These are phyloP conservation scores for Sporothrix protearum DNA, from an alignment of 2,329 filamentous ascomycete species.

Conservation along the genomic window DNA sequence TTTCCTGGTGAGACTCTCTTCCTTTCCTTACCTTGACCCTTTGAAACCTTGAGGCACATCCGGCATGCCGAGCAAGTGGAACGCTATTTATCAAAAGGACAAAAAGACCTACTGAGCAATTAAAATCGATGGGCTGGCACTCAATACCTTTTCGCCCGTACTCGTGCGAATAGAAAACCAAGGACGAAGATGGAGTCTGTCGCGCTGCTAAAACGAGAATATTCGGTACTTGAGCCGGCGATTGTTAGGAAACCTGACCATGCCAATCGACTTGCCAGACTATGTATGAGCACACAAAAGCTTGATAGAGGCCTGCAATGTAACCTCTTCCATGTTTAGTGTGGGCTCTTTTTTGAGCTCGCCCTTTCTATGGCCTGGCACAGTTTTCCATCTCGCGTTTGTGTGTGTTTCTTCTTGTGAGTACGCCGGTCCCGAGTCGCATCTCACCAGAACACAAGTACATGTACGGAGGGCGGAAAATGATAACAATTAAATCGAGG, in stretches of 20 bases:
- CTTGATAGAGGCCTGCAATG: background rate
- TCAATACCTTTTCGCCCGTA: background rate
- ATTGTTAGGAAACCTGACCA: background rate
- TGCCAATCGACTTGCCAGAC: background rate
- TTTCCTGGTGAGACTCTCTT: background rate
- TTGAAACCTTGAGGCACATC: background rate
- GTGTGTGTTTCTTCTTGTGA: background rate
- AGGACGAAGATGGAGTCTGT: background rate
- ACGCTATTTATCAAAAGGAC: background rate
- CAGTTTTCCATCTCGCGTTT: background rate
- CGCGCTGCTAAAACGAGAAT: constrained; percentile 1
- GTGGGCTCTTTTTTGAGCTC: background rate
- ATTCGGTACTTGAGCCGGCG: background rate
- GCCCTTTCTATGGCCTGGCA: background rate
- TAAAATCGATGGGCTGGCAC: background rate
- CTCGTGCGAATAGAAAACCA: constrained; percentile 2
- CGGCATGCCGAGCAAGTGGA: background rate
- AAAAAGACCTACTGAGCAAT: background rate
- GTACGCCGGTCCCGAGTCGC: background rate
- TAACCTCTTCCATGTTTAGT: background rate
- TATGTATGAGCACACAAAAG: background rate
- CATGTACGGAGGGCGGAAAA: background rate
- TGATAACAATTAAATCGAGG: too few species aligned
- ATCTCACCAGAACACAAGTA: background rate
- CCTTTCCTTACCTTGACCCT: background rate